phyloP scores from a whole-genome alignment of 176 grass and related monocot species.

The sorghum (Sorghum bicolor) region Sorghum_bicolor_NCBIv3 NC_012871.2:73345501-73346000 shows the following conservation, averaged over 20 bases:
- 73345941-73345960: not conserved
- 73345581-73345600: not conserved
- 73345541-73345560: no score
- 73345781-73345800: no score
- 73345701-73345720: not conserved
- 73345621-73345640: not conserved
- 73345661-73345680: no score
- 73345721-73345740: conserved; percentile 9
- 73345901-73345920: not conserved
- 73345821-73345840: not conserved
- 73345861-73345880: not conserved
- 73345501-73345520: not conserved
- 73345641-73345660: not conserved
- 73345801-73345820: not conserved
- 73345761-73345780: not conserved
- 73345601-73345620: not conserved
- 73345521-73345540: not conserved
- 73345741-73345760: conserved; percentile 16
- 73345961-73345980: no score
- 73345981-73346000: not conserved
- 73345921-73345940: not conserved
- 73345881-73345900: not conserved
- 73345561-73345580: not conserved
- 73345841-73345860: not conserved
- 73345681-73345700: not conserved